Percentiles rank a stretch among this genome's conserved stretches.
Conservation (phyloP, 2,329 filamentous ascomycete species). For the Calonectria hawksworthii region DNA sequence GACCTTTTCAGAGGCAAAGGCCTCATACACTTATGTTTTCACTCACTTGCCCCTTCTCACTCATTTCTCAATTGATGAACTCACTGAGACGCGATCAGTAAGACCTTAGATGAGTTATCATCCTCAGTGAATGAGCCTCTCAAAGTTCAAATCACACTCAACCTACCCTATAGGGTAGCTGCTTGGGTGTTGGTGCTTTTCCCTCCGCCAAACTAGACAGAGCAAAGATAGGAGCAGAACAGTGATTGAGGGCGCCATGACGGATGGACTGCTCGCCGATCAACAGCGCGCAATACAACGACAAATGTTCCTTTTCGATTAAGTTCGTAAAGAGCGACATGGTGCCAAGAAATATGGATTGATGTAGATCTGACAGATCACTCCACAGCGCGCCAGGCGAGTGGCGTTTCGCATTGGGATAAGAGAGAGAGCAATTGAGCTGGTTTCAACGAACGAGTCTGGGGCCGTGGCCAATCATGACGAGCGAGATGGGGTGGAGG, state of each 20-base stretch:
- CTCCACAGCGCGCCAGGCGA: too few relatives aligned
- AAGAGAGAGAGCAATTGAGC: not conserved
- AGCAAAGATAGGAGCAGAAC: not conserved
- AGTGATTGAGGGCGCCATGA: not conserved
- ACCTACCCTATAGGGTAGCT: too few relatives aligned
- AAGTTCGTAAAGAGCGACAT: not conserved
- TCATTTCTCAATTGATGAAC: too few relatives aligned
- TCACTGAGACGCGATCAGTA: too few relatives aligned
- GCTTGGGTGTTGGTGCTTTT: too few relatives aligned
- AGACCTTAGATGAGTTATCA: too few relatives aligned
- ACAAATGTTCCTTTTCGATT: not conserved
- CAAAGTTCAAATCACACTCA: too few relatives aligned
- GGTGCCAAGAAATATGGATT: not conserved
- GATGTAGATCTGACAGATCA: not conserved
- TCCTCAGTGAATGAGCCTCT: too few relatives aligned
- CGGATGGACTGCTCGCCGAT: not conserved
- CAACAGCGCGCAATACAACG: not conserved
- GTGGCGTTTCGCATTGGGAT: not conserved
- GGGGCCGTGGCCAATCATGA: not conserved
- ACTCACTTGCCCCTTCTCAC: too few relatives aligned
- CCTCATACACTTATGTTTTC: too few relatives aligned
- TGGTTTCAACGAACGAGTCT: not conserved
- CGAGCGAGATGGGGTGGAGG: not conserved
- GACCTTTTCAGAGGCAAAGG: too few relatives aligned
- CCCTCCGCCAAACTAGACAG: too few relatives aligned